Evolutionary conservation across 2,329 filamentous ascomycete species (phyloP), one percentile per base, ranked within the genome.

Genomic region (Neonectria ditissima): DNA sequence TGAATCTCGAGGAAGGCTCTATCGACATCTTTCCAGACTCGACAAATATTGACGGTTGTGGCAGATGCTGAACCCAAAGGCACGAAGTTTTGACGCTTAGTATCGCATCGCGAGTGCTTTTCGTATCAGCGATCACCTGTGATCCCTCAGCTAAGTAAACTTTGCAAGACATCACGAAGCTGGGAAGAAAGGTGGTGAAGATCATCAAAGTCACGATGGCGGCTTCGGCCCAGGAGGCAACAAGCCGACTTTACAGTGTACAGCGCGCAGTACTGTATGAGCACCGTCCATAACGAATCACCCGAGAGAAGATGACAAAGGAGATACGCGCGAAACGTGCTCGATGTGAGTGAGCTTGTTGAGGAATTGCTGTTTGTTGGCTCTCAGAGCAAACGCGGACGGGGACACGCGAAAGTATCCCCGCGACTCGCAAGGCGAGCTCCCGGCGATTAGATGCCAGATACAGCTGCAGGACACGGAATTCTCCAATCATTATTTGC

Each of bases 101-200:
- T 16, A 64, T 71, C 55, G 63, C 71, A 14, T 47, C 24, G 52
- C 52, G 32, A 59, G 66, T 57, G 16, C n/a, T n/a, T 47, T 13
- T 20, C 28, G 39, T 14, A 34, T 13, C 5, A n/a, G n/a, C n/a
- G 11, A 26, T 24, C 18, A 59, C 18, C 16, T 37, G 34, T 16
- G 14, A 37, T n/a, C 1, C n/a, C 14, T 37, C 14, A 28, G 14
- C 56, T 65, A 60, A 10, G 66, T 41, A 4, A 47, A 50, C 10
- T 24, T 28, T 44, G 10, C 34, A 62, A 59, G 39, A 52, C 61
- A 24, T 68, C 66, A 41, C 59, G 59, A 7, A 69, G 65, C 39
- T 68, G 51, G 20, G 59, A 39, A 53, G n/a, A n/a, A n/a, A n/a
- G n/a, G n/a, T n/a, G n/a, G n/a, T n/a, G n/a, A 55, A 39, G 14